Evolutionary conservation across 2,329 filamentous ascomycete genomes (phyloP), one percentile per base, ranked within the genome.

Genomic region (Trichoderma lentiforme): DNA sequence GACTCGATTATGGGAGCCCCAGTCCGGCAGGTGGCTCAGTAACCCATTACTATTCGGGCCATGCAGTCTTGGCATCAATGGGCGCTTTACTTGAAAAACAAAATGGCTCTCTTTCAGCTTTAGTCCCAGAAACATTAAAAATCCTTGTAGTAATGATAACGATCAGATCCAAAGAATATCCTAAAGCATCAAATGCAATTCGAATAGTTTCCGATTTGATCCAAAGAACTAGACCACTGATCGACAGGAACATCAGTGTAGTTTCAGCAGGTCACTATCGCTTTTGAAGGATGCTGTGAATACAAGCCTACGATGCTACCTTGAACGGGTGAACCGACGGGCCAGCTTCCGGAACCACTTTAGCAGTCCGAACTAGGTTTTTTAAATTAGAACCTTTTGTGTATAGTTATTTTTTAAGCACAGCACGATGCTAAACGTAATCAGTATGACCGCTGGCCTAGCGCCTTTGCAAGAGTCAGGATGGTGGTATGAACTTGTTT

Each of bases 371-470:
- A 30, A 21, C 47, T 30, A 39, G 21, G 34, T 7, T 28, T 67
- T 57, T 67, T 67, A 56, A 26, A 53, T 28, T 67, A 26, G 47
- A 67, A 67, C 30, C 64, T 67, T 67, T n/a, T 67, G 21, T 39
- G 0, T 66, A 66, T 66, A 56, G 30, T 67, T 67, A 67, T 47
- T 47, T 15, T 4, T 8, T 11, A n/a, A 28, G n/a, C 26, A 18
- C 15, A 57, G 18, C 15, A 6, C 28, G 21, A 39, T 53, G 64
- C 61, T 32, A 64, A 64, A 47, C 36, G 36, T 57, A 56, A 57
- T 28, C 9, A 15, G 34, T 39, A 28, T 39, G 32, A 39, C 24
- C 32, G 64, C 47, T 34, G 15, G 51, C 15, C 51, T n/a, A 36
- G 51, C 47, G 15, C 24, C 57, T 34, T 34, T 34, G 30, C 57